Conservation (phyloP, 163 green algal species). For the Scenedesmus sp. region DNA sequence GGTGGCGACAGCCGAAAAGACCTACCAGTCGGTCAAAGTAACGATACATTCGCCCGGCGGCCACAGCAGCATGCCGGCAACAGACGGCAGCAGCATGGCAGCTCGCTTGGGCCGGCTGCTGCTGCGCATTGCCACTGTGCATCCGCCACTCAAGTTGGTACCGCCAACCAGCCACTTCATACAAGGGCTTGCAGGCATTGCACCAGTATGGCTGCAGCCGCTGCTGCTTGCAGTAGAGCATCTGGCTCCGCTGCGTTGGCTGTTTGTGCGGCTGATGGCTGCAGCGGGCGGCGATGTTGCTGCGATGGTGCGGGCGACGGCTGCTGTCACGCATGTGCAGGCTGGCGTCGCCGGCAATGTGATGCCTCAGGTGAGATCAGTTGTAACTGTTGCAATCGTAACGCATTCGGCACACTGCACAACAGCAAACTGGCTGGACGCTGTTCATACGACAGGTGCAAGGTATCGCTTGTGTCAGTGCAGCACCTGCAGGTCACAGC, state of each 20-base stretch:
- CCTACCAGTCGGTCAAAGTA: constrained; percentile 55
- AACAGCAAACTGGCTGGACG: no score
- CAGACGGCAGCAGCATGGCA: constrained; percentile 54
- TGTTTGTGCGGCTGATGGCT: constrained; percentile 38
- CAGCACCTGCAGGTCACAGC: no score
- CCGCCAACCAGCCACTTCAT: constrained; percentile 58
- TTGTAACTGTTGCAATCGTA: background rate
- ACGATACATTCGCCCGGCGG: constrained; percentile 53
- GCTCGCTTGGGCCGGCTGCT: constrained; percentile 54
- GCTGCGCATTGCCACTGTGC: constrained; percentile 11
- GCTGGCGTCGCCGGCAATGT: constrained; percentile 19
- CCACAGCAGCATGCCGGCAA: constrained; percentile 63
- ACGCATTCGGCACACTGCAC: no score
- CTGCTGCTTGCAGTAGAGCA: background rate
- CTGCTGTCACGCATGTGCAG: constrained; percentile 48
- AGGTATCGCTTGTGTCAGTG: no score
- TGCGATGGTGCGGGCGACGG: constrained; percentile 54
- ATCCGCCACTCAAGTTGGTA: constrained; percentile 34
- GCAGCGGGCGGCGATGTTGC: background rate
- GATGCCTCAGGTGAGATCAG: background rate
- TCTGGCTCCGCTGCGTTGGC: background rate
- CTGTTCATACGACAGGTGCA: no score
- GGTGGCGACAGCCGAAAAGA: constrained; percentile 71
- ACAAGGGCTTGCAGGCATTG: constrained; percentile 24
- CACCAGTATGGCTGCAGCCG: background rate